Conservation (phyloP, 495 filamentous ascomycete genomes). For the Penicillium verhagenii region DNA sequence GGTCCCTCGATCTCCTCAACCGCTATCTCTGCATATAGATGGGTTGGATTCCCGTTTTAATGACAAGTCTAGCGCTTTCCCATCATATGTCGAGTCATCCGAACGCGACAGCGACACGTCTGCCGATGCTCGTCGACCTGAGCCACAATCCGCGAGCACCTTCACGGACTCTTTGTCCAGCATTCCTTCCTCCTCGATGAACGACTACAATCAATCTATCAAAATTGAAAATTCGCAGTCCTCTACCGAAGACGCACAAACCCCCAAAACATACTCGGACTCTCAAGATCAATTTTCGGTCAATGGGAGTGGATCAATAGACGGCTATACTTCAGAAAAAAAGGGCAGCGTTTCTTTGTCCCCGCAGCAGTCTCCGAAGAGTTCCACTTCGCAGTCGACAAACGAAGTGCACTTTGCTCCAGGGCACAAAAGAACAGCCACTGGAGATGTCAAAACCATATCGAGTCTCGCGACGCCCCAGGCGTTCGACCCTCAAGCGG, state of each 20-base stretch:
- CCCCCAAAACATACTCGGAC: slow-evolving; percentile 9
- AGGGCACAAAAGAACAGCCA: slow-evolving; percentile 62
- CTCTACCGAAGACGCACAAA: slow-evolving; percentile 10
- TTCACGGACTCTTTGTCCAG: slow-evolving; percentile 20
- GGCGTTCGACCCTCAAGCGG: slow-evolving; percentile 24
- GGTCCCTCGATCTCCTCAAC: slow-evolving; percentile 20
- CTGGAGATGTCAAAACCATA: slow-evolving; percentile 58
- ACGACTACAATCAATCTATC: slow-evolving; percentile 11
- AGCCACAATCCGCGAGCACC: slow-evolving; percentile 22
- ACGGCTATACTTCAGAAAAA: slow-evolving; percentile 10
- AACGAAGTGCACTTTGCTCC: slow-evolving; percentile 13
- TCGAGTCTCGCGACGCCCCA: slow-evolving; percentile 37
- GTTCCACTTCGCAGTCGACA: slow-evolving; percentile 9
- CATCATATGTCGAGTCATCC: slow-evolving; percentile 22
- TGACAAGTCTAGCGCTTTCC: slow-evolving; percentile 7
- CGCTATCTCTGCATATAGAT: slow-evolving; percentile 27
- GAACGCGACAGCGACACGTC: slow-evolving; percentile 27
- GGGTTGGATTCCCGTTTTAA: slow-evolving; percentile 15
- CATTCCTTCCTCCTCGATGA: slow-evolving; percentile 14
- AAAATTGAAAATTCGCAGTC: slow-evolving; percentile 8
- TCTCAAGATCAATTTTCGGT: slow-evolving; percentile 6
- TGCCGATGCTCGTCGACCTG: slow-evolving; percentile 16
- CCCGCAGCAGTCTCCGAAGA: slow-evolving; percentile 7
- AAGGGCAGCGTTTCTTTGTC: slow-evolving; percentile 13
- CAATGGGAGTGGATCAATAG: slow-evolving; percentile 9